Percentiles rank a stretch among this genome's conserved stretches.
These are phyloP conservation scores for Sutorius australiensis DNA, from an alignment of 768 basidiomycete genomes.

Conservation along the genomic window DNA sequence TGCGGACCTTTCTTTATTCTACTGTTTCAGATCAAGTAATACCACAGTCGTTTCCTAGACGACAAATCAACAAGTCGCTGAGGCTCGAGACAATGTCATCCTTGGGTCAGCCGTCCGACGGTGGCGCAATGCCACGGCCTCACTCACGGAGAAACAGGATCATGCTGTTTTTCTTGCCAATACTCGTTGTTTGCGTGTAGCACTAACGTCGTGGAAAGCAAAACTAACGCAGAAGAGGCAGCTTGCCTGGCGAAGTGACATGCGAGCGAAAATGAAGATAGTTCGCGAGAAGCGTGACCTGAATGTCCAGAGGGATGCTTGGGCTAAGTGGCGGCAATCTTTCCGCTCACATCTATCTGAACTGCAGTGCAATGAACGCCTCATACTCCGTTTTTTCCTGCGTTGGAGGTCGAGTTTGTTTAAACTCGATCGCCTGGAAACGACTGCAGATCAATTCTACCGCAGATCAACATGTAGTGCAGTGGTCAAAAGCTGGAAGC, in stretches of 20 bases:
- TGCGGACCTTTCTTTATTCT: constrained; percentile 37
- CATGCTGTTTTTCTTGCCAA: constrained; percentile 45
- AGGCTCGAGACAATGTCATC: constrained; percentile 65
- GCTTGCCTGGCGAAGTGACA: constrained; percentile 59
- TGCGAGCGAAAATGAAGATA: constrained; percentile 66
- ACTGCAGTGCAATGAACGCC: constrained; percentile 44
- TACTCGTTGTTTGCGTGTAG: constrained; percentile 39
- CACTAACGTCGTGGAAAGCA: constrained; percentile 51
- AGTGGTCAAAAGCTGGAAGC: constrained; percentile 46
- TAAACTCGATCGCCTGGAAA: constrained; percentile 42
- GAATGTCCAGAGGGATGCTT: constrained; percentile 53
- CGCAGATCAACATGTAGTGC: constrained; percentile 35
- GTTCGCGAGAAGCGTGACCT: constrained; percentile 54
- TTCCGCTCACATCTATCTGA: constrained; percentile 50
- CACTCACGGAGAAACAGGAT: constrained; percentile 37
- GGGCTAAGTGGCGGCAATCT: constrained; percentile 64
- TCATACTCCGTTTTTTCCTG: constrained; percentile 42
- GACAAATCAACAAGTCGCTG: constrained; percentile 63
- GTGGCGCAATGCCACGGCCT: constrained; percentile 50
- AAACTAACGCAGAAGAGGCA: constrained; percentile 54
- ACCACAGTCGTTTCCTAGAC: constrained; percentile 41
- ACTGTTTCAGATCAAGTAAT: constrained; percentile 14
- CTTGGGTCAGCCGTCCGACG: constrained; percentile 54
- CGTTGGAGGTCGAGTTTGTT: constrained; percentile 52
- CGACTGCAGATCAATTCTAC: constrained; percentile 47